phyloP scores from a whole-genome alignment of 176 grass and related monocot species.

The Musa troglodytarum region DNA sequence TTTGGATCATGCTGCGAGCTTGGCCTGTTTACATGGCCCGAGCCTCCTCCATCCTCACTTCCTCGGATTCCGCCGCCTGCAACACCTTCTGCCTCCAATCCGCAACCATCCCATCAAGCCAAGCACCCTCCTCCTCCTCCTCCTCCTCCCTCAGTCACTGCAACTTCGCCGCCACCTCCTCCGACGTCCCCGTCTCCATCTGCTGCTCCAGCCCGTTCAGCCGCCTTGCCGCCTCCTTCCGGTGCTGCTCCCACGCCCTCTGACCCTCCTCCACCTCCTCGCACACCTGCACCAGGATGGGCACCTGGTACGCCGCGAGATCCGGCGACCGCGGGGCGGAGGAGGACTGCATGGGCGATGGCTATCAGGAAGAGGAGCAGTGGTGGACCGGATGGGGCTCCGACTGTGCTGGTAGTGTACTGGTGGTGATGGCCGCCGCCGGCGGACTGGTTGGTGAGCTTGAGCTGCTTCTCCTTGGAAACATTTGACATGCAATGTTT shows the following conservation, averaged over 20 bases:
- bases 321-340: background rate
- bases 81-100: slow-evolving; percentile 9
- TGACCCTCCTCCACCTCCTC: slow-evolving; percentile 7
- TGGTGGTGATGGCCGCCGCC: background rate
- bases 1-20: background rate
- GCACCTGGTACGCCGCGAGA: background rate
- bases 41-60: background rate
- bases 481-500: background rate
- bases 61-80: background rate
- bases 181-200: slow-evolving; percentile 19
- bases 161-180: slow-evolving; percentile 10
- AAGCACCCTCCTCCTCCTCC: background rate
- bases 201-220: slow-evolving; percentile 20
- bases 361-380: background rate
- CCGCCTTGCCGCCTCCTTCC: slow-evolving; percentile 16
- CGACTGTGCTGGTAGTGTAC: background rate
- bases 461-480: slow-evolving; percentile 19
- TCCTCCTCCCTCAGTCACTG: slow-evolving; percentile 9
- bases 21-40: background rate
- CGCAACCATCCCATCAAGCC: background rate
- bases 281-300: background rate
- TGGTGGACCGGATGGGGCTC: background rate
- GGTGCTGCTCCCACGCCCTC: slow-evolving; percentile 6
- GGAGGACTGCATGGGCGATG: background rate
- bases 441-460: background rate